These are phyloP conservation scores for Triticum urartu DNA, from an alignment of 176 grass and related monocot species.

Conservation along the genomic window DNA sequence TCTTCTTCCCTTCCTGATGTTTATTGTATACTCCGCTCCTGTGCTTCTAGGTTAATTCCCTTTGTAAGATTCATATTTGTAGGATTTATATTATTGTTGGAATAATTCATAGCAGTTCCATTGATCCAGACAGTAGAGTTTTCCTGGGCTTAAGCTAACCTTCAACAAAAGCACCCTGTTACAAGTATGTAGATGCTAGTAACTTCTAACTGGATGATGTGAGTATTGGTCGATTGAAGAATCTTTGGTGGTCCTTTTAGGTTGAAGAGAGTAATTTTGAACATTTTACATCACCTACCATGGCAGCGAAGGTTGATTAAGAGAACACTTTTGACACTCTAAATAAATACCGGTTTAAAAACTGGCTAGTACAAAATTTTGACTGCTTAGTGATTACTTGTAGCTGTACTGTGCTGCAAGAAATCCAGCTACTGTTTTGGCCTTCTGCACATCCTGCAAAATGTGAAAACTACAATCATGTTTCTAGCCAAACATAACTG, in stretches of 20 bases:
- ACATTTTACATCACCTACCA: background rate
- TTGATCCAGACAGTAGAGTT: background rate
- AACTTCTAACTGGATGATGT: conserved; percentile 8
- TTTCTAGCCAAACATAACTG: background rate
- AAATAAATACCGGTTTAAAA: background rate
- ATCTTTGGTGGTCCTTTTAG: background rate
- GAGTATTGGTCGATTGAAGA: background rate
- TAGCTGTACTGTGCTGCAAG: background rate
- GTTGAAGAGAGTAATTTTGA: background rate
- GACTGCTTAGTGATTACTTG: background rate
- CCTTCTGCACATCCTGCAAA: background rate
- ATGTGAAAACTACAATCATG: background rate
- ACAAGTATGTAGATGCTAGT: background rate
- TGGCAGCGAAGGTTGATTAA: background rate
- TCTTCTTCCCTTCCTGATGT: background rate
- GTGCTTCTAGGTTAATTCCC: background rate
- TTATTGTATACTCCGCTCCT: background rate
- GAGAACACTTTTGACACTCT: background rate
- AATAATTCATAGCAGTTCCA: background rate
- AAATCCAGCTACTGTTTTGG: background rate
- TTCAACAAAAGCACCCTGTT: background rate
- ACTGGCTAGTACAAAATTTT: background rate
- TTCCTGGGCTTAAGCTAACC: conserved; percentile 1
- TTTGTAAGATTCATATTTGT: conserved; percentile 16
- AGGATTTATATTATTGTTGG: background rate